phyloP scores from a whole-genome alignment of 2,329 filamentous ascomycete genomes.

The Aspergillus sclerotialis region DNA sequence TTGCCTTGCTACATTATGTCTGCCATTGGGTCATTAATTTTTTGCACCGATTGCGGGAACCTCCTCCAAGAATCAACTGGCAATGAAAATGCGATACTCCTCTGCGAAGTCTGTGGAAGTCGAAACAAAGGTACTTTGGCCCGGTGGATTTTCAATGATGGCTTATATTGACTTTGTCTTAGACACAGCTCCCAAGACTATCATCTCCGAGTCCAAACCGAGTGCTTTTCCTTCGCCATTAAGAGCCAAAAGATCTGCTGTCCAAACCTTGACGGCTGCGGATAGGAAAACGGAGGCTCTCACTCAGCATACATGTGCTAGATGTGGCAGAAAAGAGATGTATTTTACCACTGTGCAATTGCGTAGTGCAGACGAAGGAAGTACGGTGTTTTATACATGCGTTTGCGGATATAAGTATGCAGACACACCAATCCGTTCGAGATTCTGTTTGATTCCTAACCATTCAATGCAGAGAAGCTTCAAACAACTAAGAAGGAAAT shows the following conservation, averaged over 20 bases:
- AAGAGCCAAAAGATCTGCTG: constrained; percentile 75
- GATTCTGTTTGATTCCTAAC: constrained; percentile 12
- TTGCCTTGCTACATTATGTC: too few species aligned
- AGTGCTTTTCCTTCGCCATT: constrained; percentile 87
- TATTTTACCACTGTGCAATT: constrained; percentile 79
- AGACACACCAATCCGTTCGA: constrained; percentile 1
- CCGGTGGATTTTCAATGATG: neutral
- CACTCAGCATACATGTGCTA: constrained; percentile 64
- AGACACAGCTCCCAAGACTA: constrained; percentile 70
- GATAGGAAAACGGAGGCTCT: constrained; percentile 68
- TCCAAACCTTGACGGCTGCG: constrained; percentile 72
- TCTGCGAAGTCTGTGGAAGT: constrained; percentile 79
- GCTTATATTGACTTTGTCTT: constrained; percentile 11
- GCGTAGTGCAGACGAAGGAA: constrained; percentile 89
- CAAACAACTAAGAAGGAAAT: constrained; percentile 25
- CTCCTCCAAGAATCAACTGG: constrained; percentile 75
- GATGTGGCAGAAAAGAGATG: constrained; percentile 76
- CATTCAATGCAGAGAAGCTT: constrained; percentile 22
- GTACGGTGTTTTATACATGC: constrained; percentile 84
- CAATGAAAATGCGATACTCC: constrained; percentile 65
- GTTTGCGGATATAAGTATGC: constrained; percentile 76
- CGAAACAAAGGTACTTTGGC: constrained; percentile 65
- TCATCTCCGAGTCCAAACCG: constrained; percentile 77
- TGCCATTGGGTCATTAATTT: constrained; percentile 82
- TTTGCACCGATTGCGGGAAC: constrained; percentile 90